Conservation (phyloP, 495 filamentous ascomycete genomes). For the Penicillium cinerascens region DNA sequence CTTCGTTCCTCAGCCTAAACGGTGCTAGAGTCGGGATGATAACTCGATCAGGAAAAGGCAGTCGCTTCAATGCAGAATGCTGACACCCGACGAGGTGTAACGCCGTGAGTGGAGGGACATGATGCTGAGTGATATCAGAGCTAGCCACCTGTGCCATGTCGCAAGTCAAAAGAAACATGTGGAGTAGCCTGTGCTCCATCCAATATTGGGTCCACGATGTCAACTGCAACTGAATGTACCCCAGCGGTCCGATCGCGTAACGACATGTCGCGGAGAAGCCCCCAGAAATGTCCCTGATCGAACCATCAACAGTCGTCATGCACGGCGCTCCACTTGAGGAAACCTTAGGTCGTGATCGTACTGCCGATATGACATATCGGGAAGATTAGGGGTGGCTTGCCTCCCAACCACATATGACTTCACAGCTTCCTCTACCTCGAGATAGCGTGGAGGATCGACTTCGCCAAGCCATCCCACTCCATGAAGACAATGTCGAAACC, state of each 20-base stretch:
- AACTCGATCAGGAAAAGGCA: neutral
- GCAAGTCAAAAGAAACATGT: conserved; percentile 3
- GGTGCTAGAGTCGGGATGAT: neutral
- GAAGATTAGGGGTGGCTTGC: neutral
- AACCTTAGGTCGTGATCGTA: neutral
- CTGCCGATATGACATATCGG: neutral
- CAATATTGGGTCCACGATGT: neutral
- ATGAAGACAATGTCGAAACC: neutral
- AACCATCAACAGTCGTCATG: neutral
- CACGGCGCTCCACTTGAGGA: neutral
- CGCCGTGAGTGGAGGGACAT: neutral
- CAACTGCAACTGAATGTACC: too few relatives aligned
- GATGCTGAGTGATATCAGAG: conserved; percentile 12
- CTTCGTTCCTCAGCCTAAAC: too few relatives aligned
- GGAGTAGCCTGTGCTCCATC: conserved; percentile 1
- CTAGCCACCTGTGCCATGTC: conserved; percentile 2
- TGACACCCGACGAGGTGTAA: neutral
- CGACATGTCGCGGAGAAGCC: neutral
- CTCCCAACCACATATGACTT: neutral
- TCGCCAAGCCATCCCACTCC: neutral
- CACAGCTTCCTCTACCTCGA: neutral
- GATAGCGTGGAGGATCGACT: too few relatives aligned
- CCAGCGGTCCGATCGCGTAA: conserved; percentile 3
- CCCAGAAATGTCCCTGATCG: neutral
- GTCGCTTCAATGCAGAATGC: neutral